Conservation (phyloP, 208 protist species). For the Trypanosoma scelopori region DNA sequence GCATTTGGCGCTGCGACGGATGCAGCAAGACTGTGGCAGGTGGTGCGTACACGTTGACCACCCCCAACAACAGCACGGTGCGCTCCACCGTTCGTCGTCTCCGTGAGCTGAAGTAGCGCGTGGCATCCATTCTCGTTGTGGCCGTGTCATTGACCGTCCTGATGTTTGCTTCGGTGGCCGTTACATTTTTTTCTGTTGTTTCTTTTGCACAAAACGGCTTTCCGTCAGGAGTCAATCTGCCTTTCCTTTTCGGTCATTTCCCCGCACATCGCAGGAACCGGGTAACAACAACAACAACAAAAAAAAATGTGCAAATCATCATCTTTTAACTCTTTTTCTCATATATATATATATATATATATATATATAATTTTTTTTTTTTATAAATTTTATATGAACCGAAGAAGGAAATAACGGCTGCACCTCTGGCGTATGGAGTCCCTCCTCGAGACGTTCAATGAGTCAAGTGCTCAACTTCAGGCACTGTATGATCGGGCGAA, state of each 20-base stretch:
- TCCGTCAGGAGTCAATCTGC: too few relatives aligned
- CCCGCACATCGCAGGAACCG: too few relatives aligned
- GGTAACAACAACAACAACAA: too few relatives aligned
- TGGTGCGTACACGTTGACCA: slow-evolving; percentile 97
- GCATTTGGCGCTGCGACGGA: slow-evolving; percentile 98
- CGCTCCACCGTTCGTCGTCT: slow-evolving; percentile 98
- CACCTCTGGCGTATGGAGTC: slow-evolving; percentile 8
- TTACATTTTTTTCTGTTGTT: slow-evolving; percentile 13
- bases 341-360: too few relatives aligned
- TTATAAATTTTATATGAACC: too few relatives aligned
- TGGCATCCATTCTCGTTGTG: too few relatives aligned
- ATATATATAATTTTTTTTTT: too few relatives aligned
- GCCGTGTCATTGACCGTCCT: too few relatives aligned
- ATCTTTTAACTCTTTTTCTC: too few relatives aligned
- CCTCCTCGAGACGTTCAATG: slow-evolving; percentile 17
- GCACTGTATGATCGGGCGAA: not conserved
- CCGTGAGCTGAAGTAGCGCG: slow-evolving; percentile 87
- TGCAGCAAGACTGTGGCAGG: slow-evolving; percentile 98
- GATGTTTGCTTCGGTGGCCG: slow-evolving; percentile 14
- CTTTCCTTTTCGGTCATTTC: too few relatives aligned
- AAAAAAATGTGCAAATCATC: not conserved
- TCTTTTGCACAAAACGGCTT: too few relatives aligned
- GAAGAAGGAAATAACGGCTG: not conserved
- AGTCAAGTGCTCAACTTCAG: slow-evolving; percentile 7
- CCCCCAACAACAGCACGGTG: slow-evolving; percentile 96